phyloP scores from a whole-genome alignment of 2,329 filamentous ascomycete genomes.

The Fusarium marasasianum region DNA sequence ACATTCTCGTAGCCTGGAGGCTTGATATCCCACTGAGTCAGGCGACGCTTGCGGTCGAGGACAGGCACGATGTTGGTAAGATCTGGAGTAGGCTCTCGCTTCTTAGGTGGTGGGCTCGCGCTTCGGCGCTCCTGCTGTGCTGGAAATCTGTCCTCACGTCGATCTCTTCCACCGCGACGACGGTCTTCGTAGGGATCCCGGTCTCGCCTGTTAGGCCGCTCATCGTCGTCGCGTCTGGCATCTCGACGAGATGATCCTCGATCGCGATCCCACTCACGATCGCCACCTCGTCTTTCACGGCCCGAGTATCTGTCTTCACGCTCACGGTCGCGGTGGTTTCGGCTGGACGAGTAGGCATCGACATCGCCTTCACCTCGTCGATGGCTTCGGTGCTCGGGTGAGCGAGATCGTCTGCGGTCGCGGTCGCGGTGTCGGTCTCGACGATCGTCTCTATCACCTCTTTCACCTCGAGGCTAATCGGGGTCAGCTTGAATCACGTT shows the following conservation, averaged over 20 bases:
- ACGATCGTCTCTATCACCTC: constrained; percentile 47
- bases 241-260: constrained; percentile 69
- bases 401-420: constrained; percentile 80
- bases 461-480: constrained; percentile 44
- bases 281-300: constrained; percentile 64
- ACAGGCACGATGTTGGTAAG: constrained; percentile 86
- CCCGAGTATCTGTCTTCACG: constrained; percentile 90
- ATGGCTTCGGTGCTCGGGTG: constrained; percentile 75
- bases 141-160: constrained; percentile 50
- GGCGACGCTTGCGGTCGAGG: constrained; percentile 84
- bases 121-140: constrained; percentile 71
- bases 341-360: constrained; percentile 92
- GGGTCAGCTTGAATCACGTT: constrained; percentile 28
- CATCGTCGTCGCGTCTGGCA: constrained; percentile 72
- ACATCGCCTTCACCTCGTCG: constrained; percentile 80
- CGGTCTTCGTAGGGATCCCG: constrained; percentile 64
- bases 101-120: constrained; percentile 83
- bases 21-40: constrained; percentile 99
- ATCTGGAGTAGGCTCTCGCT: constrained; percentile 95
- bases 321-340: constrained; percentile 91
- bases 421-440: constrained; percentile 46
- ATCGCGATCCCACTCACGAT: constrained; percentile 82
- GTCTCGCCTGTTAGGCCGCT: constrained; percentile 63
- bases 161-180: constrained; percentile 60
- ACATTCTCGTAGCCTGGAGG: constrained; percentile 98